Base-by-base conservation (phyloP, 78 protist species). In the Dictyostelium citrinum region DNA sequence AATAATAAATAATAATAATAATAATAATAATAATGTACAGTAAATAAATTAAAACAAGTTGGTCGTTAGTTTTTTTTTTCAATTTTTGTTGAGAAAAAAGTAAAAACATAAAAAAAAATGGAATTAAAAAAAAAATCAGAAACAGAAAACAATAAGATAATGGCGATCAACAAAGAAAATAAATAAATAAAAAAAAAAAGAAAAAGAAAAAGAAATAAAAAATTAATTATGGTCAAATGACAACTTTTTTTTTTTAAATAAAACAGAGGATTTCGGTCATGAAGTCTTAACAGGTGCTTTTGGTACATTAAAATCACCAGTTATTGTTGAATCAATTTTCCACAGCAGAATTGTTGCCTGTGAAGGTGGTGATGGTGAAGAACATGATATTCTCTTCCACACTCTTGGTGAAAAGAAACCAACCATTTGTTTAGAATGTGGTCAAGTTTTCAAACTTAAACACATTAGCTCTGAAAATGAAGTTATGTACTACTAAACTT, bases 351-450 rank as follows among this genome's bases (percentile, higher is more conserved):
- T 79, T 27, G 72, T 88, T 67, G 93, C 55, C 0, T 88, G 93
- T 88, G 93, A 88, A 78, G 93, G 93, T 60, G 93, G 93, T 78
- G 80, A 88, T 55, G 93, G 93, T 67, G 93, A 88, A 46, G 93
- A 88, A 78, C 93, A 88, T 51, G 93, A 88, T 8, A 17, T 88
- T 39, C 31, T 43, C 33, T 88, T 78, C 93, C 93, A 88, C 81
- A 88, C 80, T 29, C 27, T 88, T 31, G 29, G 43, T n/a, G 75
- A 41, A 46, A 76, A 88, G 81, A 88, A 68, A 55, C 93, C 93
- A 88, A 27, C 37, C 80, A 78, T 88, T 51, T 88, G 93, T 67
- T 76, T 88, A 70, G 93, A 88, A 1, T 88, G 93, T 10, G 93
- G 93, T 49, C 93, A 88, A 68, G 93, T 67, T 16, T 88, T 88